These are phyloP conservation scores for Mentha longifolia DNA, from an alignment of 257 asterid genomes.

Conservation along the genomic window DNA sequence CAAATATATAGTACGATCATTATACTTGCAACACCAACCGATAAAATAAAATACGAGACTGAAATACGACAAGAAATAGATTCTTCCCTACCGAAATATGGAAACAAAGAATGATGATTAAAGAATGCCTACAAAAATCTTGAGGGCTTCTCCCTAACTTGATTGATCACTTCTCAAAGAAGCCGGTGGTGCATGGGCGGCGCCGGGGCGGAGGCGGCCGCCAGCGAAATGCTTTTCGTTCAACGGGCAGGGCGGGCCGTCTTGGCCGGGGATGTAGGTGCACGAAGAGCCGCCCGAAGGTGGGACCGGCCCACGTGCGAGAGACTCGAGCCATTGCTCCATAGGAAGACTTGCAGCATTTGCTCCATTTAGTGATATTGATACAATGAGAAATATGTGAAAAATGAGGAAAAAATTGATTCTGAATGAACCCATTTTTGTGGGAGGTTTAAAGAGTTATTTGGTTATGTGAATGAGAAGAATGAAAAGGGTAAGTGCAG, in stretches of 20 bases:
- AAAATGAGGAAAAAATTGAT: conserved; percentile 28
- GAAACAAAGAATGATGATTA: neutral
- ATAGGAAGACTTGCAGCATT: conserved; percentile 43
- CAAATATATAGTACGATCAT: neutral
- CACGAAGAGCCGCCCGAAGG: conserved; percentile 51
- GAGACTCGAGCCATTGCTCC: conserved; percentile 42
- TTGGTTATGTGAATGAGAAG: conserved; percentile 19
- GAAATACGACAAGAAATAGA: neutral
- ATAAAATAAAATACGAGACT: conserved; percentile 7
- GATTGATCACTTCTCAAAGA: conserved; percentile 19
- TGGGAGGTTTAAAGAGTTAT: neutral
- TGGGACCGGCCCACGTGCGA: conserved; percentile 57
- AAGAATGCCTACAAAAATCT: neutral
- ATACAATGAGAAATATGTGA: conserved; percentile 5
- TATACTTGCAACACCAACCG: neutral
- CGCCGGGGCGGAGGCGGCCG: neutral
- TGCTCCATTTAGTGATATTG: conserved; percentile 27
- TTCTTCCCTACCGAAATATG: neutral
- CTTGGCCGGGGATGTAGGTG: conserved; percentile 52
- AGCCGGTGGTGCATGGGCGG: conserved; percentile 25
- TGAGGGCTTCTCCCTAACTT: neutral
- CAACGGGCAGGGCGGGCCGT: conserved; percentile 40
- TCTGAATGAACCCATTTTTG: conserved; percentile 35
- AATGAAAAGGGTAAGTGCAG: neutral
- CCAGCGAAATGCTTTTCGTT: conserved; percentile 45